Evolutionary conservation across 2,329 filamentous ascomycete species (phyloP), one percentile per base, ranked within the genome.

Genomic region (Fusarium metavorans): DNA sequence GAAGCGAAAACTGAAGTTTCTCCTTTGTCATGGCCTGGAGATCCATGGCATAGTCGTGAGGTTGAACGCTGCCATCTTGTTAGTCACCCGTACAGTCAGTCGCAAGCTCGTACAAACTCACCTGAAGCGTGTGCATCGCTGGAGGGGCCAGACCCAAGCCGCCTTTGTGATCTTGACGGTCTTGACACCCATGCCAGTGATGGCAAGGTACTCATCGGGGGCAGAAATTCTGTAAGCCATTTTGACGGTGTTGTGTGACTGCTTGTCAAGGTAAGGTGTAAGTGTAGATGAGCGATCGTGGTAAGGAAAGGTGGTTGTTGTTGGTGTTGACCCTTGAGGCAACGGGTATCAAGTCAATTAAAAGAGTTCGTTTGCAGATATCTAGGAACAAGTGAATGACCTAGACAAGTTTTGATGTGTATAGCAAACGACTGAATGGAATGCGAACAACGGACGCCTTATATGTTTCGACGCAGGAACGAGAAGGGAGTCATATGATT

Each of bases 21-120:
- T 97, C 95, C 77, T 92, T 91, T 20, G 94, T 97, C 94, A 97
- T 97, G 66, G 94, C 94, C 80, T 95, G 93, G 2, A 97, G 86
- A 66, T 92, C 91, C 88, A 97, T 94, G 68, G 89, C 90, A 83
- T 97, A 96, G 83, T 97, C 94, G 80, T 94, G 94, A 0, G 93
- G 93, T 74, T 92, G 92, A 78, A 94, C 91, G 71, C 87, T 89
- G 3, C 5, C 2, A 4, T 35, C 2, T 25, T 7, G 43, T 78
- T 61, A 77, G 74, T 65, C 9, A 2, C 0, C 3, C 2, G 23
- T 7, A 27, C 16, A 39, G 34, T 25, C 4, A 37, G 32, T 27
- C 8, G 7, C 6, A n/a, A 25, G 5, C 23, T 13, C 6, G 1
- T 3, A 9, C 14, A 9, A 27, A n/a, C 39, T 57, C 43, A 76